These are phyloP conservation scores for Hydnomerulius pinastri DNA, from an alignment of 768 basidiomycete species.

Conservation along the genomic window DNA sequence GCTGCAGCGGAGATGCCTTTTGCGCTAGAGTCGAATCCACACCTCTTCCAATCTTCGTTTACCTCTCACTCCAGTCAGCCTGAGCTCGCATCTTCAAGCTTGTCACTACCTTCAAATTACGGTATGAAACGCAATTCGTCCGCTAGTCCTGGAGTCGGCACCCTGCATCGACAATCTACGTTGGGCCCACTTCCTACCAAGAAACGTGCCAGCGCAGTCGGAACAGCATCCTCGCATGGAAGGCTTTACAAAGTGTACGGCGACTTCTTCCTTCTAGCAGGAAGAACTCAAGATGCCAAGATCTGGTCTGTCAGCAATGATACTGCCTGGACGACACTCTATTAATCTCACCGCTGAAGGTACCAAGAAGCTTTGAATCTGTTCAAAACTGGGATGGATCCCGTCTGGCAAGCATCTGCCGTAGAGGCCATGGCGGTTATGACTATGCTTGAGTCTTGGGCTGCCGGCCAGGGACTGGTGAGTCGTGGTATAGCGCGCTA, in stretches of 20 bases:
- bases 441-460: constrained; percentile 83
- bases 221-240: constrained; percentile 77
- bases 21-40: constrained; percentile 49
- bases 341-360: constrained; percentile 44
- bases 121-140: constrained; percentile 59
- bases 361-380: constrained; percentile 82
- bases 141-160: constrained; percentile 33
- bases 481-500: constrained; percentile 30
- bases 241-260: constrained; percentile 86
- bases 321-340: constrained; percentile 1
- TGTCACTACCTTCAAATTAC: constrained; percentile 28
- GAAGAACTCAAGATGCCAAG: constrained; percentile 79
- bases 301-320: constrained; percentile 60
- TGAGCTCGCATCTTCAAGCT: constrained; percentile 41
- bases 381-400: constrained; percentile 75
- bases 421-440: constrained; percentile 85
- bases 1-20: constrained; percentile 60
- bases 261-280: constrained; percentile 86
- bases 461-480: constrained; percentile 69
- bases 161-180: constrained; percentile 52
- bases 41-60: constrained; percentile 44
- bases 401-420: constrained; percentile 86
- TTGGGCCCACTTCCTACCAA: constrained; percentile 45
- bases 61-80: constrained; percentile 57
- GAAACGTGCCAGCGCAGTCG: constrained; percentile 64